A percentile compares a stretch with the other conserved stretches of the same genome.
phyloP scores from a whole-genome alignment of 192 early-diverging fungal species.

The Coemansia sp. region DNA sequence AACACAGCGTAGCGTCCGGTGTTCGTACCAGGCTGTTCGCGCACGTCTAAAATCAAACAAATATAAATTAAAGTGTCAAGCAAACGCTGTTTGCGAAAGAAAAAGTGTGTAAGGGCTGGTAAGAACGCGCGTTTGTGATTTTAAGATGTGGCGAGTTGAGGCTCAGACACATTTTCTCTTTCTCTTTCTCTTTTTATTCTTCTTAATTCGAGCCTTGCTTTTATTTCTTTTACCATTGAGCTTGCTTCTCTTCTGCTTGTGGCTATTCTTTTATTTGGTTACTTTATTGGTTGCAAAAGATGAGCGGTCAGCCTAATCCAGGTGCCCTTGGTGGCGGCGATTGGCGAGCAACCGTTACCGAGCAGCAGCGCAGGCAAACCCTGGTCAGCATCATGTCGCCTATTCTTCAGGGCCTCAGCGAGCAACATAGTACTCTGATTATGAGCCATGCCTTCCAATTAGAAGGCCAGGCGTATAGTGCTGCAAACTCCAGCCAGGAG shows the following conservation, averaged over 20 bases:
- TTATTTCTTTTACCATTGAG: neutral
- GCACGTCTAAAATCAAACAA: neutral
- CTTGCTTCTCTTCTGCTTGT: neutral
- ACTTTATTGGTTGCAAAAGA: slow-evolving; percentile 1
- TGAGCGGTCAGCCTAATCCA: slow-evolving; percentile 34
- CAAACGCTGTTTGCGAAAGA: too few species aligned
- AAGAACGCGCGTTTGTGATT: too few species aligned
- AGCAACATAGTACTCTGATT: slow-evolving; percentile 8
- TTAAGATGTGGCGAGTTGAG: too few species aligned
- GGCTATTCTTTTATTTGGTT: neutral
- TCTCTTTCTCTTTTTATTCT: neutral
- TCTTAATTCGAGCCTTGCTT: neutral
- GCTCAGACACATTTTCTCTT: too few species aligned
- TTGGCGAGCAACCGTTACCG: slow-evolving; percentile 29
- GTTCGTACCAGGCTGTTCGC: neutral
- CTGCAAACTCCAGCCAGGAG: slow-evolving; percentile 30
- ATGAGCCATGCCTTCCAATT: slow-evolving; percentile 8
- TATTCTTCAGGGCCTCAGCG: slow-evolving; percentile 24
- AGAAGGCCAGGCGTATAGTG: slow-evolving; percentile 19
- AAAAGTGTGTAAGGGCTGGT: too few species aligned
- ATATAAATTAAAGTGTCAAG: too few species aligned
- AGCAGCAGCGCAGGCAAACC: slow-evolving; percentile 24
- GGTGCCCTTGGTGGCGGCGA: slow-evolving; percentile 19
- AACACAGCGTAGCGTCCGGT: neutral
- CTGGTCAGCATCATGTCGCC: slow-evolving; percentile 6